Base-by-base conservation (phyloP, 2,329 filamentous ascomycete species). In the Zasmidium cellare region DNA sequence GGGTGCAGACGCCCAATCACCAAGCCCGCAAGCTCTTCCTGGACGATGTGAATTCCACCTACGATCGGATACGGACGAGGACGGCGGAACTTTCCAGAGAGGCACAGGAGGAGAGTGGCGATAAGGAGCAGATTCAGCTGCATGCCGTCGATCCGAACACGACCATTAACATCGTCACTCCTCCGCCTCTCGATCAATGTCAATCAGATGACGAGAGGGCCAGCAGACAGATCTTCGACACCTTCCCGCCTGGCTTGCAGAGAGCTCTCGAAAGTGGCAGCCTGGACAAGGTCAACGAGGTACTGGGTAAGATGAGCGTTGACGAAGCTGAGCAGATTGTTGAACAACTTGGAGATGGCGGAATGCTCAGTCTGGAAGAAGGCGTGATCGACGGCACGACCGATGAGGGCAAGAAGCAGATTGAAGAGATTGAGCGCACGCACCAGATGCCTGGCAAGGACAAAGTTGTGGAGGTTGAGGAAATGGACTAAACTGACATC, bases 71-170 rank as follows among this genome's bases (percentile, higher is more conserved):
- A 74, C 87, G 86, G 69, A 87, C 81, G 23, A 86, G 94, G 49
- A 87, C 89, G 1, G 81, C 83, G 6, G 90, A 96, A 74, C 88
- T 96, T 63, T 80, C 79, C 44, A 84, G 84, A 62, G 81, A 88
- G 66, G 76, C 80, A n/a, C 67, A 81, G 46, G 80, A 78, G 5
- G 80, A 79, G 19, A 79, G 79, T 7, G 84, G 82, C 22, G 91
- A 88, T 19, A 89, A 96, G 9, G 94, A 99, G 78, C 93, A 97
- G 75, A 99, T 99, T 66, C 96, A 99, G 76, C 83, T 99, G 48
- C 94, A 99, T 72, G 93, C 94, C 14, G 92, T 99, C 78, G 55
- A 88, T 96, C 41, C 69, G 11, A 92, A 97, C 74, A 93, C 93
- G 0, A 89, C 89, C 49, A 97, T 93, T 2, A 88, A 90, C 60